Base-by-base conservation (phyloP, 139 green algal genomes). In the Micractinium conductrix region DNA sequence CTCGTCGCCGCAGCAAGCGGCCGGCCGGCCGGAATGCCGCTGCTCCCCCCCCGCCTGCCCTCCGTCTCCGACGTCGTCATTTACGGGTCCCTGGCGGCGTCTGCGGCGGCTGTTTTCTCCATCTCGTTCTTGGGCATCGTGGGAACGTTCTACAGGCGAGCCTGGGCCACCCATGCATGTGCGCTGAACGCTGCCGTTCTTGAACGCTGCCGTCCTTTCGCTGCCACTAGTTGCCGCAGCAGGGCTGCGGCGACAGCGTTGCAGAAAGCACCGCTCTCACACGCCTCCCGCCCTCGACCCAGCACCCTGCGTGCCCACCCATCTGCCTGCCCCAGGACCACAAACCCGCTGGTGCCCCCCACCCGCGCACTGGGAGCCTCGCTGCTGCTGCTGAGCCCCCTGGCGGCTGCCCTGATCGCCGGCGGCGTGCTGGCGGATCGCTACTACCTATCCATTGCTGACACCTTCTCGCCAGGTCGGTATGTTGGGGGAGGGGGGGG, bases 91-190 rank as follows among this genome's bases (percentile, higher is more conserved):
- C 24, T 80, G 45, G 33, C n/a, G 0, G 17, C 35, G 1, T 10
- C 35, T 2, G 22, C 74, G 2, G 37, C 50, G 4, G 48, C 37
- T 0, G 26, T 80, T 8, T 80, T 40, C 37, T 14, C 50, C 7
- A 33, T 80, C 17, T 24, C 33, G 50, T 80, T 80, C 50, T 53
- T 80, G 9, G 35, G 43, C 43, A 68, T 68, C 9, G 74, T 80
- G 48, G 55, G 35, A 19, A 69, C 28, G 8, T 67, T 44, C 17
- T 63, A 43, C 72, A 24, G 44, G 45, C 40, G n/a, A n/a, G n/a
- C n/a, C n/a, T n/a, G n/a, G n/a, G n/a, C n/a, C n/a, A n/a, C n/a
- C n/a, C n/a, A n/a, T n/a, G n/a, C n/a, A n/a, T n/a, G n/a, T n/a
- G n/a, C n/a, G n/a, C n/a, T n/a, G n/a, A n/a, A n/a, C n/a, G n/a